phyloP scores from a whole-genome alignment of 805 yeast genomes.

The Yarrowia yakushimensis region DNA sequence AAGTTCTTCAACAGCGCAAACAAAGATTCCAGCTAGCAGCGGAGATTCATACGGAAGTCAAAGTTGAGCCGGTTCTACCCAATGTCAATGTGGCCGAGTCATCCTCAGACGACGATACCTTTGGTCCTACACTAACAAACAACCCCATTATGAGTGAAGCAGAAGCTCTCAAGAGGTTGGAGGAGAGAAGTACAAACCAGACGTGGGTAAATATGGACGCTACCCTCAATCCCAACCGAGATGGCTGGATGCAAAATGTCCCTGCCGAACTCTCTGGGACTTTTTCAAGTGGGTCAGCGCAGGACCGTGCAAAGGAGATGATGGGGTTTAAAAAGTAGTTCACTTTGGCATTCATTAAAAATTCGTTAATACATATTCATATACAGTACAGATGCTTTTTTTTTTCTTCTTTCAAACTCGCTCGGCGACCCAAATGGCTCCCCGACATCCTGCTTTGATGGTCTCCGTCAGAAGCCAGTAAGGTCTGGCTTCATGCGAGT shows the following conservation, averaged over 20 bases:
- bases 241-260: constrained; percentile 6
- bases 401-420: constrained; percentile 58
- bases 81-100: background rate
- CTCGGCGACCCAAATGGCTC: constrained; percentile 92
- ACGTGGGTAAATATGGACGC: constrained; percentile 10
- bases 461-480: constrained; percentile 84
- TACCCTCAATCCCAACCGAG: background rate
- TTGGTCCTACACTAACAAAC: background rate
- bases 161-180: constrained; percentile 3
- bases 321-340: background rate
- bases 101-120: constrained; percentile 1
- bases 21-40: background rate
- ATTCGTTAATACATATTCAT: constrained; percentile 1
- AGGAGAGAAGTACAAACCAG: background rate
- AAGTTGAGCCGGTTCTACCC: background rate
- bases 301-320: constrained; percentile 3
- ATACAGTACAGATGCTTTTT: background rate
- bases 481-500: constrained; percentile 90
- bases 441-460: constrained; percentile 75
- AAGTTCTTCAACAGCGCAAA: background rate
- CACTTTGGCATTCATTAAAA: background rate
- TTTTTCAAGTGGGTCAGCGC: background rate
- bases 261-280: background rate
- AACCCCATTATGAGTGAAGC: background rate
- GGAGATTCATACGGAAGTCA: background rate